phyloP scores from a whole-genome alignment of 805 yeast species.

The Wickerhamomyces bovis region DNA sequence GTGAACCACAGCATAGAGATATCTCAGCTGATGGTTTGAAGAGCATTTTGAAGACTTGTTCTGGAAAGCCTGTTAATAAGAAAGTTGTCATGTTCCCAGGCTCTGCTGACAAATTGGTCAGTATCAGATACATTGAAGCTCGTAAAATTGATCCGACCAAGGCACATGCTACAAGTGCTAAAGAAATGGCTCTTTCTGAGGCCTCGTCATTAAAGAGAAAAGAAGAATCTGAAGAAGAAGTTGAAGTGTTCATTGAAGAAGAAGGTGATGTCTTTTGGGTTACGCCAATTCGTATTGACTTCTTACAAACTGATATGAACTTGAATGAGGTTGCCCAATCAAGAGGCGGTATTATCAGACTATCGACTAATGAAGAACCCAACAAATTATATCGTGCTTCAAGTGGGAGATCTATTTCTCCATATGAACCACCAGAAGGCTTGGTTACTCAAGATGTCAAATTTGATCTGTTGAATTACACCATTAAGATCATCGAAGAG shows the following conservation, averaged over 20 bases:
- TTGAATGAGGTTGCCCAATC: neutral
- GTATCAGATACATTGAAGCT: neutral
- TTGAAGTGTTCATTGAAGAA: neutral
- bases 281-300: neutral
- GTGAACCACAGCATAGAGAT: neutral
- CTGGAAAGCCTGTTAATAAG: too few species aligned
- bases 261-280: neutral
- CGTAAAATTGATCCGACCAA: neutral
- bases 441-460: slow-evolving; percentile 3
- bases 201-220: neutral
- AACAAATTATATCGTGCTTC: neutral
- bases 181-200: slow-evolving; percentile 3
- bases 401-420: neutral
- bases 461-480: neutral
- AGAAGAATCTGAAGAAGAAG: neutral
- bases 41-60: neutral
- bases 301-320: neutral
- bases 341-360: neutral
- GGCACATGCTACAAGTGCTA: neutral
- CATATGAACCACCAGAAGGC: slow-evolving; percentile 8
- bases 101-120: neutral
- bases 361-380: slow-evolving; percentile 2
- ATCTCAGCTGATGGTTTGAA: neutral
- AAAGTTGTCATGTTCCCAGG: neutral
- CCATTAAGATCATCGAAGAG: neutral